Conservation (phyloP, 495 filamentous ascomycete species). For the Peziza echinospora region DNA sequence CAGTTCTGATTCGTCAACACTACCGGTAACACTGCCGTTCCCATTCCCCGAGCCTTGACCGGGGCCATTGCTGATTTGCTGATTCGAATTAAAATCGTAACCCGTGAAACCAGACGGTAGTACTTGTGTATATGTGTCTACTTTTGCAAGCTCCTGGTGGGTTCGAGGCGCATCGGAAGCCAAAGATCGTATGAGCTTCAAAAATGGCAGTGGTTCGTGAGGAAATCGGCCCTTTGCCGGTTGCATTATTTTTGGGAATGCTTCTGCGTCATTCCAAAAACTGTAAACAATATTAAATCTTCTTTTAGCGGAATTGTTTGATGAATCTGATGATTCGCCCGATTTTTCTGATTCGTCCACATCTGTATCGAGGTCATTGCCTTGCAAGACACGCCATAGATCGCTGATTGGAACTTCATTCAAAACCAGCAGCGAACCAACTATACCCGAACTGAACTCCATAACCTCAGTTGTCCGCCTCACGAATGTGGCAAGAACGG, state of each 20-base stretch:
- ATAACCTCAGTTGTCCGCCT: conserved; percentile 9
- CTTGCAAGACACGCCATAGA: background rate
- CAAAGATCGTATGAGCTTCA: conserved; percentile 42
- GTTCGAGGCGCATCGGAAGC: conserved; percentile 22
- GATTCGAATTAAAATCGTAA: conserved; percentile 27
- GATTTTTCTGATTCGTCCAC: background rate
- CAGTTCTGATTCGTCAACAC: conserved; percentile 61
- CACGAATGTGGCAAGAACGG: conserved; percentile 15
- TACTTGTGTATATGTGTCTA: conserved; percentile 50
- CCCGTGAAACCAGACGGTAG: conserved; percentile 41
- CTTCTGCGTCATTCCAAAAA: conserved; percentile 7
- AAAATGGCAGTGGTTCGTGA: conserved; percentile 63
- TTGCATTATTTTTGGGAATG: conserved; percentile 9
- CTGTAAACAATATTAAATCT: background rate
- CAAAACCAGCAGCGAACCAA: background rate
- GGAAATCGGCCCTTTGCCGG: conserved; percentile 55
- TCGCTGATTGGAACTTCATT: background rate
- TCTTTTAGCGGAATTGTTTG: background rate
- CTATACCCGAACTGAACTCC: conserved; percentile 2
- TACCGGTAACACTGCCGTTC: background rate
- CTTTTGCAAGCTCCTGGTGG: conserved; percentile 34
- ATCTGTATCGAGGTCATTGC: background rate
- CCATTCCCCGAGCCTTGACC: too few relatives aligned
- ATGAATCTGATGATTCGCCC: too few relatives aligned
- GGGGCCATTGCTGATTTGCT: too few relatives aligned